Evolutionary conservation across 2,329 filamentous ascomycete genomes (phyloP), one percentile per base, ranked within the genome.

Genomic region (Sarocladiaceae sp.): DNA sequence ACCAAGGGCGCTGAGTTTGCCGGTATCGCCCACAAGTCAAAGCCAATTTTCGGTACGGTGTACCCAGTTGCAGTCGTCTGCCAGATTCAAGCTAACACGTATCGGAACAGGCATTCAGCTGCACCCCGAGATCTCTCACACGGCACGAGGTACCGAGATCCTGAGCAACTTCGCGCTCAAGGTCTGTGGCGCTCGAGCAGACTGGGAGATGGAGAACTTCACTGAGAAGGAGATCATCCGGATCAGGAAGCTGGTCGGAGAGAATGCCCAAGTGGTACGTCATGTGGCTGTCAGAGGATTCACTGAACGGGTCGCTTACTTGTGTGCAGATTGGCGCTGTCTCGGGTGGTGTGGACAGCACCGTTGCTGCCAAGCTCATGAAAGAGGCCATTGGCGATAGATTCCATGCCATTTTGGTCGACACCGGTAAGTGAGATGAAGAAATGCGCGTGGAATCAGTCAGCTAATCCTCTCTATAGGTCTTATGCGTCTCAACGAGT

Each of bases 181-280:
- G 16, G 94, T 97, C 51, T 97, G 90, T 65, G 76, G 79, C 23
- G 88, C 85, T 3, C 67, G 74, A 47, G 75, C 80, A 47, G 78
- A 88, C 59, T 97, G 91, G 91, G 82, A 76, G 3, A 96, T 96
- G 90, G 72, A 71, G 46, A 81, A 85, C 55, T 97, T 97, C 57
- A 73, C 87, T 7, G 78, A 87, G 50, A 76, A 86, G 57, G 89
- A 95, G 65, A 86, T 96, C 51, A 65, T 70, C 32, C 77, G 88
- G 46, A 96, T 97, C 58, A 75, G 88, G 23, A 74, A 82, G 21
- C 72, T 95, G 26, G 89, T 96, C 33, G 93, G 93, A 18, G 76
- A 83, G 21, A 83, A 76, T 45, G 89, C 78, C 2, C 91, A 93
- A 58, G 91, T 95, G 44, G 37, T 41, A 41, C 15, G 37, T 41